These are phyloP conservation scores for Candida neerlandica DNA, from an alignment of 1,139 yeast genomes.

Conservation along the genomic window DNA sequence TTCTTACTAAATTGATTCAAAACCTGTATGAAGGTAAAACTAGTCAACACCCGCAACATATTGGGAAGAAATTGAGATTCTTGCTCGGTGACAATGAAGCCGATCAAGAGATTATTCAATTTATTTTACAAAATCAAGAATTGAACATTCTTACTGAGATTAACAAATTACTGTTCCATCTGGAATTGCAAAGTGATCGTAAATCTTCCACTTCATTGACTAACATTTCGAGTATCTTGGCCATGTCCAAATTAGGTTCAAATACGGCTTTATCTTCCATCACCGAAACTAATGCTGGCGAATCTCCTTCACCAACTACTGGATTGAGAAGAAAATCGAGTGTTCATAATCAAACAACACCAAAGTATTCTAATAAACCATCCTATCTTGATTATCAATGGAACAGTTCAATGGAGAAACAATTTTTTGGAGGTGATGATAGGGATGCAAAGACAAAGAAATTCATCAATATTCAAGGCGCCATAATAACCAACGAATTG, in stretches of 20 bases:
- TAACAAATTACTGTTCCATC: slow-evolving; percentile 37
- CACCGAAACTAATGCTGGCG: slow-evolving; percentile 12
- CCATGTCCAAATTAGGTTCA: slow-evolving; percentile 27
- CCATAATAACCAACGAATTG: slow-evolving; percentile 42
- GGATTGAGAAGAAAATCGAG: slow-evolving; percentile 30
- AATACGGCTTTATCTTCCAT: slow-evolving; percentile 26
- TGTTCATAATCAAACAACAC: slow-evolving; percentile 24
- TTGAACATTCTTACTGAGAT: slow-evolving; percentile 41
- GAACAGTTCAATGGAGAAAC: slow-evolving; percentile 12
- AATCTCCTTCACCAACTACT: background rate
- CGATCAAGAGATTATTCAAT: slow-evolving; percentile 36
- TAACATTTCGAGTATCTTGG: slow-evolving; percentile 30
- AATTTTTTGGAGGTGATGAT: slow-evolving; percentile 10
- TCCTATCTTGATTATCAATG: slow-evolving; percentile 18
- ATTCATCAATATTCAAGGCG: slow-evolving; percentile 36
- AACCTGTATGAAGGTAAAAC: slow-evolving; percentile 13
- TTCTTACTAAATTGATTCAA: slow-evolving; percentile 26
- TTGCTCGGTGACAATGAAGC: slow-evolving; percentile 26
- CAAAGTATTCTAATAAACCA: slow-evolving; percentile 42
- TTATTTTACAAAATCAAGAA: slow-evolving; percentile 38
- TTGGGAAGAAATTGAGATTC: slow-evolving; percentile 35
- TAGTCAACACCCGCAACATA: slow-evolving; percentile 3
- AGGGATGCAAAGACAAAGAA: slow-evolving; percentile 14
- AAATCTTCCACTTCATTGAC: slow-evolving; percentile 41
- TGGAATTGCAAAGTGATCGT: slow-evolving; percentile 36